Evolutionary conservation across 2,329 filamentous ascomycete species (phyloP).

Genomic region (Xylaria sp.): DNA sequence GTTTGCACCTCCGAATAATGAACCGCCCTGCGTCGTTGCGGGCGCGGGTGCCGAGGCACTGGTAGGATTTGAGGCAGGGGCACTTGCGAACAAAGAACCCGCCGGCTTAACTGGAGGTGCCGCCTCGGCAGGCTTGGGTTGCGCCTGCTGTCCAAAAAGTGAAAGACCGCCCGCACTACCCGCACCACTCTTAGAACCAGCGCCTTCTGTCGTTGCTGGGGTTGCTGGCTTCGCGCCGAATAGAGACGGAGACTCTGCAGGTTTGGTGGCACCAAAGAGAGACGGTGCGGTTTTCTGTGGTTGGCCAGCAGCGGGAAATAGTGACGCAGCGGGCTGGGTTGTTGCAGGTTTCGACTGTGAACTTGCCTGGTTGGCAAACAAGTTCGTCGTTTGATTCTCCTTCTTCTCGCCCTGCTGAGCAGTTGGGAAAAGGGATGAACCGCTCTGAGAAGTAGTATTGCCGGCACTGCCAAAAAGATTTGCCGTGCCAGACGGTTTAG

Average conservation of each 20-base stretch:
- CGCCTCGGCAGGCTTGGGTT: constrained; percentile 35
- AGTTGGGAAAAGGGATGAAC: constrained; percentile 46
- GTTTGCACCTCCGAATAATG: constrained; percentile 30
- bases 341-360: constrained; percentile 36
- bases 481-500: constrained; percentile 37
- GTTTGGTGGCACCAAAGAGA: constrained; percentile 36
- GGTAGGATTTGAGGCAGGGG: constrained; percentile 20
- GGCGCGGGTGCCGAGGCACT: constrained; percentile 29
- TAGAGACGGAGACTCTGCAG: constrained; percentile 29
- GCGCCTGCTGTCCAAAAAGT: constrained; percentile 27
- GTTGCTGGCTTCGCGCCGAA: constrained; percentile 34
- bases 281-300: constrained; percentile 25
- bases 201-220: constrained; percentile 26
- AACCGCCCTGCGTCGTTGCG: constrained; percentile 27
- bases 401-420: constrained; percentile 46
- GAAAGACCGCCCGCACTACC: constrained; percentile 28
- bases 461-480: constrained; percentile 36
- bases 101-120: constrained; percentile 28
- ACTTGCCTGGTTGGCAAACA: constrained; percentile 30
- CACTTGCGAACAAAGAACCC: constrained; percentile 34
- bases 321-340: constrained; percentile 37
- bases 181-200: constrained; percentile 20
- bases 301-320: constrained; percentile 30
- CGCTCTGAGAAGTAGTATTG: constrained; percentile 27
- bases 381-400: constrained; percentile 25